These are phyloP conservation scores for Marasmius oreades DNA, from an alignment of 1,284 basidiomycete genomes.

Conservation along the genomic window DNA sequence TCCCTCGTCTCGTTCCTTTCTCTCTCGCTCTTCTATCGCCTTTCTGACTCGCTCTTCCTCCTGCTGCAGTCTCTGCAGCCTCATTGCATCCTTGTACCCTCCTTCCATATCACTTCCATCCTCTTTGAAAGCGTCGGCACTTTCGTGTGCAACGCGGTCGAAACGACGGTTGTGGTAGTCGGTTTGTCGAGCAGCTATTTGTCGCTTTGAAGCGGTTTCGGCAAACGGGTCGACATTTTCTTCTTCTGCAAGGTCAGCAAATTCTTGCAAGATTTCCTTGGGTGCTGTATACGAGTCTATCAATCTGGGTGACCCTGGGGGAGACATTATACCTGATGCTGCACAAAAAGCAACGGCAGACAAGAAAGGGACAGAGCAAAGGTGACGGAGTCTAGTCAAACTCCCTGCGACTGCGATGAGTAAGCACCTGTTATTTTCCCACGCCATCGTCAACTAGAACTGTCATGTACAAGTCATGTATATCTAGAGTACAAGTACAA, in stretches of 20 bases:
- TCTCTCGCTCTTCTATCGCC: slow-evolving; percentile 87
- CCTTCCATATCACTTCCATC: slow-evolving; percentile 74
- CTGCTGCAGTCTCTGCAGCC: slow-evolving; percentile 86
- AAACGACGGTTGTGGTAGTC: slow-evolving; percentile 97
- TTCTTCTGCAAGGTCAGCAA: slow-evolving; percentile 88
- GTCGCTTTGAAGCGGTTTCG: slow-evolving; percentile 87
- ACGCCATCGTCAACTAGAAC: neutral
- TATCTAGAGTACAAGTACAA: neutral
- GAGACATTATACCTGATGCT: slow-evolving; percentile 34
- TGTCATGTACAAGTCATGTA: neutral
- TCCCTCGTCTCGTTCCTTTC: slow-evolving; percentile 75
- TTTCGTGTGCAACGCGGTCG: slow-evolving; percentile 74
- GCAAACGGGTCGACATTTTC: slow-evolving; percentile 92
- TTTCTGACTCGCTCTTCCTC: slow-evolving; percentile 86
- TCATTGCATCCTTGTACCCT: slow-evolving; percentile 96
- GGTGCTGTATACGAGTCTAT: slow-evolving; percentile 89
- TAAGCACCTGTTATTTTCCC: neutral
- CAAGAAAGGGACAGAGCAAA: neutral
- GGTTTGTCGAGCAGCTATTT: slow-evolving; percentile 91
- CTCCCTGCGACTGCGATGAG: neutral
- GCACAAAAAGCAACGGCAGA: neutral
- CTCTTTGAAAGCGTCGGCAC: slow-evolving; percentile 75
- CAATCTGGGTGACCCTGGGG: slow-evolving; percentile 54
- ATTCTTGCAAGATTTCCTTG: slow-evolving; percentile 93
- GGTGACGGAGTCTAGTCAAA: no score